Percentiles rank a stretch among this genome's conserved stretches.
phyloP scores from a whole-genome alignment of 140 eudicot genomes.

The Oenanthe javanica region DNA sequence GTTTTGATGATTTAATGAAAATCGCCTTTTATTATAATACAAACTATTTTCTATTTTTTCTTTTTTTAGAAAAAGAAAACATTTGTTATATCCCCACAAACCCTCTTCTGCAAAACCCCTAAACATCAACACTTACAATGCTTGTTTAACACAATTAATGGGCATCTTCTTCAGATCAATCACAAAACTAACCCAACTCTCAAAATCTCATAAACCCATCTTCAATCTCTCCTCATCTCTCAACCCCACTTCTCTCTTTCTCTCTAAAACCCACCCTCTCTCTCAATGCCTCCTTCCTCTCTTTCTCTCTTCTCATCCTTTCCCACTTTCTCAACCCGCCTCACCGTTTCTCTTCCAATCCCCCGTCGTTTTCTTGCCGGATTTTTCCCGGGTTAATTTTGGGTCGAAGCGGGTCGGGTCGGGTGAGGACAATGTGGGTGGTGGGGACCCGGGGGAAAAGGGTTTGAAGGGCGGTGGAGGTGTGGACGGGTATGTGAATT shows the following conservation, averaged over 20 bases:
- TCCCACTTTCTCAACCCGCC: constrained; percentile 61
- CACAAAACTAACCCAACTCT: constrained; percentile 29
- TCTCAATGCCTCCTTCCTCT: constrained; percentile 36
- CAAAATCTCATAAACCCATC: constrained; percentile 27
- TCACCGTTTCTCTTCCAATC: constrained; percentile 61
- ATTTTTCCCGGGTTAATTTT: constrained; percentile 25
- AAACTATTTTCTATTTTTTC: too few relatives aligned
- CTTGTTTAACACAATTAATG: constrained; percentile 32
- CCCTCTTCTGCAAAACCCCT: neutral
- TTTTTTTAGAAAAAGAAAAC: neutral
- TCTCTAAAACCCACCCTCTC: constrained; percentile 18
- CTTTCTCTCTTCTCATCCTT: constrained; percentile 64
- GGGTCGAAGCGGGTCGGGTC: constrained; percentile 19
- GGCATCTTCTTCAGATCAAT: constrained; percentile 61
- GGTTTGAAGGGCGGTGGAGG: constrained; percentile 24
- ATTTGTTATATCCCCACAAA: neutral
- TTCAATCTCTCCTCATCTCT: constrained; percentile 15
- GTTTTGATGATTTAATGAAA: too few relatives aligned
- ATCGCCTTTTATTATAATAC: too few relatives aligned
- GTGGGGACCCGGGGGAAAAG: constrained; percentile 6
- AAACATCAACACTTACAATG: neutral
- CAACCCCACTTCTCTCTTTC: constrained; percentile 22
- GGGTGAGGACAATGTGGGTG: neutral
- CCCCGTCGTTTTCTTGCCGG: constrained; percentile 36
- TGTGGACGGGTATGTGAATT: constrained; percentile 47